Percentiles rank a stretch among this genome's conserved stretches.
phyloP scores from a whole-genome alignment of 768 basidiomycete species.

The Heimioporus sp. region DNA sequence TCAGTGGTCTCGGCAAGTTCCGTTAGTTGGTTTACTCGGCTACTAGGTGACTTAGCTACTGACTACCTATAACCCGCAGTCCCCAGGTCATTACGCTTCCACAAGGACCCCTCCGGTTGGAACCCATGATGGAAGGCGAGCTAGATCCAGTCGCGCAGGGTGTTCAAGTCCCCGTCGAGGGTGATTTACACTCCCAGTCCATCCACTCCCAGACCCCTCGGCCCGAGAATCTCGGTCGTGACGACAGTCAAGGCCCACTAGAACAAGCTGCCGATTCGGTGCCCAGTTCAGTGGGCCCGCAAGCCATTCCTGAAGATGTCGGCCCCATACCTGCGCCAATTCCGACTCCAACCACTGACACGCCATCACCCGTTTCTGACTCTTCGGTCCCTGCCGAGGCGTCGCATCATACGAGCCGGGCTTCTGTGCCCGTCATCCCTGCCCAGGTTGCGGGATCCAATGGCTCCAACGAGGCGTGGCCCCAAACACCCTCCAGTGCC shows the following conservation, averaged over 20 bases:
- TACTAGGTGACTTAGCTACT: neutral
- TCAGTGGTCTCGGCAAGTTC: conserved; percentile 25
- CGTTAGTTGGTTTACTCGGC: conserved; percentile 3
- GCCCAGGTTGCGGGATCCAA: conserved; percentile 11
- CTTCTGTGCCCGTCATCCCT: conserved; percentile 6
- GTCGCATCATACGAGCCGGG: neutral
- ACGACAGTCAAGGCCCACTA: neutral
- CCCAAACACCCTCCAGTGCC: conserved; percentile 21
- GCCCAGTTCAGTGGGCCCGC: neutral
- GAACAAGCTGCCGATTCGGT: neutral
- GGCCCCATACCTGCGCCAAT: conserved; percentile 1
- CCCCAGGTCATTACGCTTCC: conserved; percentile 15
- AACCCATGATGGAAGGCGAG: neutral
- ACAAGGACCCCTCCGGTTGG: conserved; percentile 6
- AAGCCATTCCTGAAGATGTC: conserved; percentile 1
- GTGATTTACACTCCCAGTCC: conserved; percentile 5
- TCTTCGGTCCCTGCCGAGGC: conserved; percentile 3
- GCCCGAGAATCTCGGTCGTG: neutral
- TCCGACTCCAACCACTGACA: neutral
- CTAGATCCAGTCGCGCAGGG: conserved; percentile 5
- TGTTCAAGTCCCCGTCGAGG: neutral
- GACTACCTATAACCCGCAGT: neutral
- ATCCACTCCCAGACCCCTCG: conserved; percentile 1
- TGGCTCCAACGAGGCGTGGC: conserved; percentile 9
- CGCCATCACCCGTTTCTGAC: conserved; percentile 9